These are phyloP conservation scores for Globisporangium okanoganense DNA, from an alignment of 352 stramenopile genomes.

Conservation along the genomic window DNA sequence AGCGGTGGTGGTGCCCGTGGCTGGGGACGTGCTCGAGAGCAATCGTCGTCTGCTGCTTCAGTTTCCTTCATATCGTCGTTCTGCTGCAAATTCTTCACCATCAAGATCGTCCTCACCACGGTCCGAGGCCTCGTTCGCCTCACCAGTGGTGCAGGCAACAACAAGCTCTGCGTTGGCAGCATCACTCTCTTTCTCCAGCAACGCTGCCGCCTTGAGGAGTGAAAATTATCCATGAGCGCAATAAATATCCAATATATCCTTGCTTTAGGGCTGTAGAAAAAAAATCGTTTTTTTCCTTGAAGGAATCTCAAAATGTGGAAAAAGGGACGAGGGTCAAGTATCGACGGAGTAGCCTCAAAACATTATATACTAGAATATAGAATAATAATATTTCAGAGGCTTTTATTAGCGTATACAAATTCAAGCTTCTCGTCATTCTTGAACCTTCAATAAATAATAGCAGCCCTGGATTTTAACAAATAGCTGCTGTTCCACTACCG, in stretches of 20 bases:
- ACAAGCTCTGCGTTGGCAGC: no score
- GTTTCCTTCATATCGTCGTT: conserved; percentile 8
- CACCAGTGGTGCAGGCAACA: no score
- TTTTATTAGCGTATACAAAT: no score
- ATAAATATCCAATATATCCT: no score
- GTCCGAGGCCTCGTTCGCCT: neutral
- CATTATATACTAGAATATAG: neutral
- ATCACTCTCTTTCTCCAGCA: neutral
- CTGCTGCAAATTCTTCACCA: neutral
- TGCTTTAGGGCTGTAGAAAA: no score
- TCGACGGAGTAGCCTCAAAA: no score
- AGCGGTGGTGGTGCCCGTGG: conserved; percentile 5
- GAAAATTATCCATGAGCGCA: no score
- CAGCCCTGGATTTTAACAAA: no score
- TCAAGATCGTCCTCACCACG: no score
- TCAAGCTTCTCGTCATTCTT: no score
- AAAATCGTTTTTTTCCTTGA: neutral
- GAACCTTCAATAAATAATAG: no score
- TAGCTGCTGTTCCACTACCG: no score
- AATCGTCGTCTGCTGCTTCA: conserved; percentile 26
- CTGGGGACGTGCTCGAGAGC: conserved; percentile 18
- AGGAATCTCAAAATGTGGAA: neutral
- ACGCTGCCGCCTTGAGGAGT: neutral
- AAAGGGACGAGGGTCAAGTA: neutral
- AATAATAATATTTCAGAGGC: neutral